These are phyloP conservation scores for Fusarium sp. DNA, from an alignment of 2,329 filamentous ascomycete species.

Conservation along the genomic window DNA sequence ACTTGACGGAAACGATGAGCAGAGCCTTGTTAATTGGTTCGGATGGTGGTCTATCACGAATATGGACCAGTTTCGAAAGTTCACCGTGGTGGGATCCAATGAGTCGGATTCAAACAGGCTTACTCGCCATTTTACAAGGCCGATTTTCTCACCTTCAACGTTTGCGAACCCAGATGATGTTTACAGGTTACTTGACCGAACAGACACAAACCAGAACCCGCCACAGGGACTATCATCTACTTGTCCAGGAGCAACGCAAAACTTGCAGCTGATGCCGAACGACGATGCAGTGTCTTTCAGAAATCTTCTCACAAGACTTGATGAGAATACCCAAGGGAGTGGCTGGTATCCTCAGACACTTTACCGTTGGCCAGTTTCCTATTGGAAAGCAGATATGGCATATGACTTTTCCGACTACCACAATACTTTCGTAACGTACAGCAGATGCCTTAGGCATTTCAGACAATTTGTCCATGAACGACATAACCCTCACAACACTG, in stretches of 20 bases:
- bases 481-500: slow-evolving; percentile 35
- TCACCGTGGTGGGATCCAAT: slow-evolving; percentile 65
- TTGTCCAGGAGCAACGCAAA: slow-evolving; percentile 1
- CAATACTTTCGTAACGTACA: slow-evolving; percentile 36
- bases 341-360: slow-evolving; percentile 45
- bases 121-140: slow-evolving; percentile 39
- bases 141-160: slow-evolving; percentile 51
- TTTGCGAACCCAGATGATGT: slow-evolving; percentile 53
- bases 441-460: slow-evolving; percentile 37
- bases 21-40: slow-evolving; percentile 72
- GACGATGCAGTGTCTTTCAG: slow-evolving; percentile 21
- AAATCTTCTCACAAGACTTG: slow-evolving; percentile 19
- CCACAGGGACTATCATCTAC: background rate
- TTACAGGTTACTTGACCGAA: slow-evolving; percentile 10
- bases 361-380: slow-evolving; percentile 56
- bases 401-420: slow-evolving; percentile 39
- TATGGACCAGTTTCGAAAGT: slow-evolving; percentile 63
- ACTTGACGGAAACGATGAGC: slow-evolving; percentile 69
- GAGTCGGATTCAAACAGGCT: slow-evolving; percentile 33
- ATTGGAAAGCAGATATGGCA: slow-evolving; percentile 47
- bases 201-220: background rate
- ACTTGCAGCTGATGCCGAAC: slow-evolving; percentile 7
- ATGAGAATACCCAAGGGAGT: background rate
- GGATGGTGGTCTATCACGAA: slow-evolving; percentile 65
- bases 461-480: slow-evolving; percentile 27